Percentiles rank a stretch among this genome's conserved stretches.
These are phyloP conservation scores for Leucogyrophana mollusca DNA, from an alignment of 768 basidiomycete species.

Conservation along the genomic window DNA sequence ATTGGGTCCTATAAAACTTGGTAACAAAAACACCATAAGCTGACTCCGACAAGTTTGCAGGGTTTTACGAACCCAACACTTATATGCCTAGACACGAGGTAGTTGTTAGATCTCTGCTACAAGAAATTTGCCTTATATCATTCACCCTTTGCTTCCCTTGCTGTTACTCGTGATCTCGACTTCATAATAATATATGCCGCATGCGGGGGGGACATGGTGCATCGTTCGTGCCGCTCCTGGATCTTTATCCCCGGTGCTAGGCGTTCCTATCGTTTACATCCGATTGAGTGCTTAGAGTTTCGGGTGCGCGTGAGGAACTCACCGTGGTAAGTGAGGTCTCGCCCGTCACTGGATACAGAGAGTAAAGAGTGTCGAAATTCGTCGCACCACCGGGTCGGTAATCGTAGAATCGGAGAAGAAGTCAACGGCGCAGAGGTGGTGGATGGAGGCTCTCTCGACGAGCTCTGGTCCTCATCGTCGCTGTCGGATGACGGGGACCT, in stretches of 20 bases:
- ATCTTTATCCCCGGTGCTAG: constrained; percentile 68
- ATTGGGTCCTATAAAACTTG: constrained; percentile 64
- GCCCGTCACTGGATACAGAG: constrained; percentile 66
- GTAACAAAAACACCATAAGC: constrained; percentile 12
- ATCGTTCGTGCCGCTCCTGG: constrained; percentile 82
- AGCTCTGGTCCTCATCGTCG: constrained; percentile 65
- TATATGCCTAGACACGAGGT: constrained; percentile 53
- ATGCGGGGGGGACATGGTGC: constrained; percentile 75
- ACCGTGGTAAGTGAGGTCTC: constrained; percentile 75
- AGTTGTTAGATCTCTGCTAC: no score
- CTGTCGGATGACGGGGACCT: constrained; percentile 53
- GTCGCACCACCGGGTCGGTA: constrained; percentile 82
- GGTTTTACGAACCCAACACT: constrained; percentile 65
- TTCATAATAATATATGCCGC: constrained; percentile 96
- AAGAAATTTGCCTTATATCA: no score
- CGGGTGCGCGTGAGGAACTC: no score
- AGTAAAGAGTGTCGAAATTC: constrained; percentile 58
- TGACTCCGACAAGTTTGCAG: not conserved
- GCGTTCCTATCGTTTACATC: constrained; percentile 37
- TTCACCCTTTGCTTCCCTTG: constrained; percentile 78
- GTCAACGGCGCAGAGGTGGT: constrained; percentile 21
- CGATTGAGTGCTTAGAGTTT: no score
- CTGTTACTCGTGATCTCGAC: constrained; percentile 79
- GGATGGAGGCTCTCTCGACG: constrained; percentile 40
- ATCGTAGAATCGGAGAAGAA: constrained; percentile 43